Evolutionary conservation across 2,329 filamentous ascomycete genomes (phyloP).

Genomic region (Aspergillus alliaceus): DNA sequence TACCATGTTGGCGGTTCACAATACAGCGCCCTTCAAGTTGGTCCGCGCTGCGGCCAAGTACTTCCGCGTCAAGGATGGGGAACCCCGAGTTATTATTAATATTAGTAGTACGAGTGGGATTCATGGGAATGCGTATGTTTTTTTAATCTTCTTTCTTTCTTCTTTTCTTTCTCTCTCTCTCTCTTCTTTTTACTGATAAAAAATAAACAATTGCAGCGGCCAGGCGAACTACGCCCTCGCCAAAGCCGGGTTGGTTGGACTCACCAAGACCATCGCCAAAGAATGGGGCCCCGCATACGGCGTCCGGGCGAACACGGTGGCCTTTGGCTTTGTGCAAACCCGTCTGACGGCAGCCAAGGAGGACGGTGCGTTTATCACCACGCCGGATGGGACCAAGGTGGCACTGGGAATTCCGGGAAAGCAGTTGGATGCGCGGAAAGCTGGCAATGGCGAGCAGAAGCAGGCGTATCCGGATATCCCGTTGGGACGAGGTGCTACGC

Average conservation of each 20-base stretch:
- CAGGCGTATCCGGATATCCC: conserved; percentile 69
- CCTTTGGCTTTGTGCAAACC: conserved; percentile 80
- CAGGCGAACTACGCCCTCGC: conserved; percentile 86
- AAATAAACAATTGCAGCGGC: conserved; percentile 50
- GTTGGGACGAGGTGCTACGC: conserved; percentile 71
- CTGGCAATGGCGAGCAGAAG: conserved; percentile 28
- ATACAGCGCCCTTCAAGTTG: conserved; percentile 81
- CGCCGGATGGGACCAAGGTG: conserved; percentile 73
- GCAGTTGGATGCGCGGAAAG: conserved; percentile 43
- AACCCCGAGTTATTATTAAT: conserved; percentile 76
- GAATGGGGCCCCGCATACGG: conserved; percentile 86
- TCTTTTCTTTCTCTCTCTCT: not conserved
- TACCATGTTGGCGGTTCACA: conserved; percentile 79
- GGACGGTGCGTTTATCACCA: conserved; percentile 74
- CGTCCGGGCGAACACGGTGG: conserved; percentile 78
- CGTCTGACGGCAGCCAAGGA: conserved; percentile 83
- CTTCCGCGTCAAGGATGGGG: conserved; percentile 83
- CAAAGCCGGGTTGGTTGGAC: conserved; percentile 78
- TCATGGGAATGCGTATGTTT: conserved; percentile 74
- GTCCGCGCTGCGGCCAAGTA: conserved; percentile 78
- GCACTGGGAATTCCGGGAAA: conserved; percentile 70
- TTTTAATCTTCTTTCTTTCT: conserved; percentile 5
- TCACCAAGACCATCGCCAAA: conserved; percentile 88
- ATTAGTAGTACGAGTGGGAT: conserved; percentile 79
- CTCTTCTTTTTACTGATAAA: not conserved